Evolutionary conservation across 1,284 basidiomycete genomes (phyloP).

Genomic region (Vanrija humicola): DNA sequence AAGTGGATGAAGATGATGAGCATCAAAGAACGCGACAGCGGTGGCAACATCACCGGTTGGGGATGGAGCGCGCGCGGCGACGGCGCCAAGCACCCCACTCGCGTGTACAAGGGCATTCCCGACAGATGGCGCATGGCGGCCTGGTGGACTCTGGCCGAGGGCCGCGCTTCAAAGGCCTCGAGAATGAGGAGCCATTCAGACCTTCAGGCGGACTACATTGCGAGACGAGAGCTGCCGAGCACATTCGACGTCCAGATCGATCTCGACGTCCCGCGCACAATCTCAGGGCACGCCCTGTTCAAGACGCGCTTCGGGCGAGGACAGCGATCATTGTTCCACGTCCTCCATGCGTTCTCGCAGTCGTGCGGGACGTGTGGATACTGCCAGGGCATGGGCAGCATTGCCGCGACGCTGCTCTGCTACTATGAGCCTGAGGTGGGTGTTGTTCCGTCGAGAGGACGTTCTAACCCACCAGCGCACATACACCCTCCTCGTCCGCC

Average conservation of each 20-base stretch:
- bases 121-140: constrained; percentile 91
- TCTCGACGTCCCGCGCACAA: constrained; percentile 94
- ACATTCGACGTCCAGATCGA: constrained; percentile 96
- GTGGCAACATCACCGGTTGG: constrained; percentile 76
- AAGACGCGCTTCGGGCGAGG: constrained; percentile 92
- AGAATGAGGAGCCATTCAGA: constrained; percentile 17
- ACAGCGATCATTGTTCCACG: constrained; percentile 89
- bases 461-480: constrained; percentile 54
- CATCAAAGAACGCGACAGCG: constrained; percentile 59
- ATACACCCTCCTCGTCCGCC: constrained; percentile 73
- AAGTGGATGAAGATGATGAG: constrained; percentile 89
- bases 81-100: constrained; percentile 53
- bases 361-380: constrained; percentile 86
- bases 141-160: constrained; percentile 71
- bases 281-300: constrained; percentile 91
- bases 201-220: constrained; percentile 55
- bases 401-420: constrained; percentile 89
- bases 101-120: constrained; percentile 89
- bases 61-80: constrained; percentile 59
- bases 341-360: constrained; percentile 86
- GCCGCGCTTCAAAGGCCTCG: constrained; percentile 28
- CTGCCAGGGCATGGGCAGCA: constrained; percentile 98
- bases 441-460: not conserved
- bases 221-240: constrained; percentile 69
- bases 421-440: constrained; percentile 79